Base-by-base conservation (phyloP, 2,329 filamentous ascomycete genomes). In the Pseudodiploospora longispora region DNA sequence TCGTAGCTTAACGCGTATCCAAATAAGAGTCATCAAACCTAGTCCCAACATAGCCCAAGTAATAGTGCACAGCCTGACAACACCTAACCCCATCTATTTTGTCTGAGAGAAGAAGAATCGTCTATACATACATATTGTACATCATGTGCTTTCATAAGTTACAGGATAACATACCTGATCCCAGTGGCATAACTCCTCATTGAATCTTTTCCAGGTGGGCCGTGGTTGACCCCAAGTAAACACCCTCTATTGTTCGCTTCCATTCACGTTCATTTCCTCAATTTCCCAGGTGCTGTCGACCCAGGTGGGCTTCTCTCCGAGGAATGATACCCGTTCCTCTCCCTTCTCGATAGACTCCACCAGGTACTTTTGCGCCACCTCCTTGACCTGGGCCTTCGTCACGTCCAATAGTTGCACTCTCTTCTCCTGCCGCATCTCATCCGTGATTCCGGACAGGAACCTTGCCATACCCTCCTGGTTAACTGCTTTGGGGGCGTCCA, bases 361-460 rank as follows among this genome's bases (percentile, higher is more conserved):
- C 10, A 95, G 71, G 61, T 89, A 95, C 55, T 80, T 78, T 55
- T 95, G 83, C 1, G 93, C 93, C 9, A 82, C 90, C 36, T 82
- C 74, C 49, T 82, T 82, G 7, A 98, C 85, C 55, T 95, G 83
- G 51, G 84, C 78, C 49, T 80, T 82, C 3, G 78, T 87, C 34
- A 96, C 90, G 61, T 96, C 91, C 4, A 98, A 74, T 46, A 98
- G 72, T 58, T 85, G 82, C 64, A 93, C 86, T 54, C 93, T 76
- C 62, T 87, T 82, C 55, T 71, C 76, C 67, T 96, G 89, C 59
- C 85, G 83, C 89, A 97, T 95, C 55, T 88, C 85, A 47, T 93
- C 80, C 1, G 85, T 87, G 32, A 98, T 76, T 9, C 89, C 89
- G 30, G 82, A 85, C 58, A 95, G 70, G 66, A 98, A 98, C 43